Conservation (phyloP, 2,329 filamentous ascomycete species). For the Celoporthe dispersa region DNA sequence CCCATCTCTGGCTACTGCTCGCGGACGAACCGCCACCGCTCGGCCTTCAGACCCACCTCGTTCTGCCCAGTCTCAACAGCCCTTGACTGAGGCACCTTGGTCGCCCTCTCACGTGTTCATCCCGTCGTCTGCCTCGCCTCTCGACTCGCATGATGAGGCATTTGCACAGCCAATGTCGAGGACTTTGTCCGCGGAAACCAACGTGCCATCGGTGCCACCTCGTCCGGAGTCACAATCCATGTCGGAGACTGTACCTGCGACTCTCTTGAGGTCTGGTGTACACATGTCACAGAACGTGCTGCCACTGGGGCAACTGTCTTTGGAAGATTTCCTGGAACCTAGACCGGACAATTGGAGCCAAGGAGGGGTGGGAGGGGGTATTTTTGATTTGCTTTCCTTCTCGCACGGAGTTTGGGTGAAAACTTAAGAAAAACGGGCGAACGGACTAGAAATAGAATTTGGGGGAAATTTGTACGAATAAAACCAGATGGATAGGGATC, state of each 20-base stretch:
- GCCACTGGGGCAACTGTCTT: background rate
- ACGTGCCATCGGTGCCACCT: background rate
- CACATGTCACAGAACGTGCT: background rate
- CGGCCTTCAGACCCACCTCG: background rate
- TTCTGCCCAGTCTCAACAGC: background rate
- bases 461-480: background rate
- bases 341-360: background rate
- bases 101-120: background rate
- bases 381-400: background rate
- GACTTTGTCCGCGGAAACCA: background rate
- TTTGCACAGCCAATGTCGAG: background rate
- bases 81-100: background rate
- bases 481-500: background rate
- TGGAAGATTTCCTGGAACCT: background rate
- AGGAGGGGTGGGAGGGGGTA: too few relatives aligned
- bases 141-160: background rate
- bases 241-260: background rate
- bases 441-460: background rate
- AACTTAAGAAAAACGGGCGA: background rate
- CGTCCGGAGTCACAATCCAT: background rate
- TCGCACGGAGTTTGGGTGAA: constrained; percentile 10
- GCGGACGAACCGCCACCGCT: background rate
- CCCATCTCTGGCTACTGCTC: background rate
- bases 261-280: background rate
- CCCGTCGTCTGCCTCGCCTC: background rate